Percentiles rank a stretch among this genome's conserved stretches.
phyloP scores from a whole-genome alignment of 805 yeast genomes.

The Metschnikowia proteae region DNA sequence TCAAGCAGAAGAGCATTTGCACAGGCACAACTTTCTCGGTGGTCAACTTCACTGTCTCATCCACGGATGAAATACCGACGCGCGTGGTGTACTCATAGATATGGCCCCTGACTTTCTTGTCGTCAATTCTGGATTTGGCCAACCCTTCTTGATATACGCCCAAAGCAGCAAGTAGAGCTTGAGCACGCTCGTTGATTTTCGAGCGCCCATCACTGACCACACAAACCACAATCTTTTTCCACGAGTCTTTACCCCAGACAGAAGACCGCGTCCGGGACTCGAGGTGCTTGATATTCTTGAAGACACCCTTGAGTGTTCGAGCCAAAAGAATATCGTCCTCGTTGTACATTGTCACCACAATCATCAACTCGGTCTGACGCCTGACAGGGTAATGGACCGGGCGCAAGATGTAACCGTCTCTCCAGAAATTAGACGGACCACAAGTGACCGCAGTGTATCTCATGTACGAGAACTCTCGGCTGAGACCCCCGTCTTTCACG shows the following conservation, averaged over 20 bases:
- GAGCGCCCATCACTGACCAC: conserved; percentile 90
- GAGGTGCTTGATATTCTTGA: conserved; percentile 78
- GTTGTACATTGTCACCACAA: conserved; percentile 68
- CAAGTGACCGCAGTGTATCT: conserved; percentile 63
- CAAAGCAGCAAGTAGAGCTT: conserved; percentile 75
- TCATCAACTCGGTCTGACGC: conserved; percentile 56
- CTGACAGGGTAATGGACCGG: conserved; percentile 50
- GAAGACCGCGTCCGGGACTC: conserved; percentile 55
- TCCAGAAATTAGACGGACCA: conserved; percentile 62
- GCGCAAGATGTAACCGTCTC: conserved; percentile 53
- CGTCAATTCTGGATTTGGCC: conserved; percentile 87
- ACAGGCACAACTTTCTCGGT: conserved; percentile 66
- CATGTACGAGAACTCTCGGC: conserved; percentile 58
- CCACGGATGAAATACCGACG: conserved; percentile 66
- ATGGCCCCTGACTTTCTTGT: conserved; percentile 76
- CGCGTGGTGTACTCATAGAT: conserved; percentile 91
- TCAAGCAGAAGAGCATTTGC: conserved; percentile 83
- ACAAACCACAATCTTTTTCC: conserved; percentile 91
- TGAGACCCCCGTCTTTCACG: conserved; percentile 37
- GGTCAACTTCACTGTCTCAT: conserved; percentile 50
- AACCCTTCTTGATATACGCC: conserved; percentile 96
- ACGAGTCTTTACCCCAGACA: conserved; percentile 91
- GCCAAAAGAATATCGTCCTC: conserved; percentile 82
- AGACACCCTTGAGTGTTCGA: conserved; percentile 80
- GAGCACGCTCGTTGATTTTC: conserved; percentile 73